Evolutionary conservation across 2,329 filamentous ascomycete genomes (phyloP).

Genomic region (Colletotrichum cordylinicola): DNA sequence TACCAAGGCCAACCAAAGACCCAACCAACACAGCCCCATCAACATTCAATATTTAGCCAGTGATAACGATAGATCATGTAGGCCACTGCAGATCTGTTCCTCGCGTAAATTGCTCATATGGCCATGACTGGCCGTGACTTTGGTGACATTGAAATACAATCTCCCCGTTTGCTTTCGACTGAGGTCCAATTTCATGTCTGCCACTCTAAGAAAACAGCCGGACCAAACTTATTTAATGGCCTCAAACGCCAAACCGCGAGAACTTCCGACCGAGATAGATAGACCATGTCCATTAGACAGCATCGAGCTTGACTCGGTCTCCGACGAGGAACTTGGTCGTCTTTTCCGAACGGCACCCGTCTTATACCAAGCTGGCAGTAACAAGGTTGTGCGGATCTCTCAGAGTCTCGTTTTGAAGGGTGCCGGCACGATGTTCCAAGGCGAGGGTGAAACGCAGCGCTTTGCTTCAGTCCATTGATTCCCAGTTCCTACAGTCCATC

Average conservation of each 20-base stretch:
- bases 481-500: neutral
- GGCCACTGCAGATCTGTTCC: too few relatives aligned
- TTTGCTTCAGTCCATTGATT: neutral
- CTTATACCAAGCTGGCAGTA: neutral
- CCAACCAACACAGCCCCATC: too few relatives aligned
- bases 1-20: too few relatives aligned
- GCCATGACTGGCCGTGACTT: too few relatives aligned
- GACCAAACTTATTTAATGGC: neutral
- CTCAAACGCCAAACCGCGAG: neutral
- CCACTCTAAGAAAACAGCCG: too few relatives aligned
- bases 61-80: too few relatives aligned
- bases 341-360: neutral
- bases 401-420: neutral
- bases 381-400: neutral
- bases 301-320: neutral
- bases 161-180: too few relatives aligned
- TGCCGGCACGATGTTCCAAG: neutral
- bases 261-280: neutral
- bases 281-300: neutral
- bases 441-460: neutral
- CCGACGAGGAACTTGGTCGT: neutral
- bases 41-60: too few relatives aligned
- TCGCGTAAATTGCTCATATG: too few relatives aligned
- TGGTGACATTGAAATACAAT: too few relatives aligned
- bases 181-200: too few relatives aligned